These are phyloP conservation scores for Talaromyces pinophilus DNA, from an alignment of 2,329 filamentous ascomycete species.

Conservation along the genomic window DNA sequence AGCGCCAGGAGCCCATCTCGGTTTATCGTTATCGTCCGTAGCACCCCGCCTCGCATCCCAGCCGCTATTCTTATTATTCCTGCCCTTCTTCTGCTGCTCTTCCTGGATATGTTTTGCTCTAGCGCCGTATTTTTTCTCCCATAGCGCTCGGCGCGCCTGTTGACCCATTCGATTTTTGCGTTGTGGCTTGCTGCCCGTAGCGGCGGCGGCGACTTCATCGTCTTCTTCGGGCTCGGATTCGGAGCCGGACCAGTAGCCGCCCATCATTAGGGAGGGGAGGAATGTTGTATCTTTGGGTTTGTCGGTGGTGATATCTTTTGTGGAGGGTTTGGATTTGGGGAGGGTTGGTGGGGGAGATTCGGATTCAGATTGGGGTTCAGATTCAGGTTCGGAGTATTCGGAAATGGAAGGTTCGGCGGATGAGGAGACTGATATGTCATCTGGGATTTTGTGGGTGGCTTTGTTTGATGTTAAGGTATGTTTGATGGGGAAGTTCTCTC, in stretches of 20 bases:
- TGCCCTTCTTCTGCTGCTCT: conserved; percentile 27
- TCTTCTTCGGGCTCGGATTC: conserved; percentile 47
- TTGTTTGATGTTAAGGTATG: neutral
- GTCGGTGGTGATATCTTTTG: conserved; percentile 26
- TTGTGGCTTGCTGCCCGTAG: conserved; percentile 37
- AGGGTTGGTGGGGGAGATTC: conserved; percentile 25
- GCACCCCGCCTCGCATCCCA: conserved; percentile 63
- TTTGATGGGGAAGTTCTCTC: neutral
- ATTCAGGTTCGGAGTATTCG: conserved; percentile 23
- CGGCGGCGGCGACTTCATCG: conserved; percentile 51
- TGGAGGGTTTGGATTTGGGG: neutral
- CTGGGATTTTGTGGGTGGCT: conserved; percentile 19
- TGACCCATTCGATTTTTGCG: conserved; percentile 66
- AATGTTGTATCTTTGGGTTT: conserved; percentile 53
- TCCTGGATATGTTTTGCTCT: conserved; percentile 59
- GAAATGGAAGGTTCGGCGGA: conserved; percentile 35
- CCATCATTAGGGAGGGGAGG: conserved; percentile 62
- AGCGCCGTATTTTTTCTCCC: conserved; percentile 63
- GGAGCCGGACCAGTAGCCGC: conserved; percentile 64
- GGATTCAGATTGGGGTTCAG: neutral
- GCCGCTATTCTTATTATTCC: conserved; percentile 50
- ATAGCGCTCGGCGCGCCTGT: conserved; percentile 60
- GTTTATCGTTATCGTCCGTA: conserved; percentile 33
- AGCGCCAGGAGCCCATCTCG: conserved; percentile 23
- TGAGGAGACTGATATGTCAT: conserved; percentile 37